A percentile compares a stretch with the other conserved stretches of the same genome.
phyloP scores from a whole-genome alignment of 257 asterid genomes.

The Gardenia jasminoides region DNA sequence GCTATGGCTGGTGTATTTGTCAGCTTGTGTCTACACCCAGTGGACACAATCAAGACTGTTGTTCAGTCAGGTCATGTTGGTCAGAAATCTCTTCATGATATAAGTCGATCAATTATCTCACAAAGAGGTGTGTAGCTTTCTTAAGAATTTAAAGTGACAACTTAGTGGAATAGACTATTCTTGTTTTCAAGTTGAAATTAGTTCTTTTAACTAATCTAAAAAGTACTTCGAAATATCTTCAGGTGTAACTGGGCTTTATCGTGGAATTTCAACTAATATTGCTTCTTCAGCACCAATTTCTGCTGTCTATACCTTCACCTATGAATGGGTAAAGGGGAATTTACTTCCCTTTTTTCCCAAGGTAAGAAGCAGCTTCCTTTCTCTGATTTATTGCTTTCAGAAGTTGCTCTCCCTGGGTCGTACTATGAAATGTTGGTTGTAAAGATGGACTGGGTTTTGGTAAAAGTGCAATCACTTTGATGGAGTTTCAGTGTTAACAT shows the following conservation, averaged over 20 bases:
- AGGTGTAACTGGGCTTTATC: conserved; percentile 84
- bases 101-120: conserved; percentile 65
- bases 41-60: conserved; percentile 91
- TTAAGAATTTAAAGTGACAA: background rate
- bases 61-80: conserved; percentile 70
- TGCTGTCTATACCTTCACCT: conserved; percentile 88
- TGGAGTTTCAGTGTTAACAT: background rate
- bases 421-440: background rate
- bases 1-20: conserved; percentile 94
- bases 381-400: background rate
- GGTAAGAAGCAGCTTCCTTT: conserved; percentile 34
- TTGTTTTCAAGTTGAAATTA: background rate
- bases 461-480: background rate
- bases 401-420: background rate
- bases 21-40: conserved; percentile 86
- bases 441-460: background rate
- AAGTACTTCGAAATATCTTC: conserved; percentile 27
- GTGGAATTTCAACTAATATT: conserved; percentile 86
- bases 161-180: conserved; percentile 3
- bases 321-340: conserved; percentile 77
- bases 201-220: conserved; percentile 17
- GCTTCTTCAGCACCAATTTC: conserved; percentile 92
- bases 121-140: conserved; percentile 63
- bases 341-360: conserved; percentile 73
- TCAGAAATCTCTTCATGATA: conserved; percentile 56